Conservation (phyloP, 306 rosid species). For the Cucumis cinereus region DNA sequence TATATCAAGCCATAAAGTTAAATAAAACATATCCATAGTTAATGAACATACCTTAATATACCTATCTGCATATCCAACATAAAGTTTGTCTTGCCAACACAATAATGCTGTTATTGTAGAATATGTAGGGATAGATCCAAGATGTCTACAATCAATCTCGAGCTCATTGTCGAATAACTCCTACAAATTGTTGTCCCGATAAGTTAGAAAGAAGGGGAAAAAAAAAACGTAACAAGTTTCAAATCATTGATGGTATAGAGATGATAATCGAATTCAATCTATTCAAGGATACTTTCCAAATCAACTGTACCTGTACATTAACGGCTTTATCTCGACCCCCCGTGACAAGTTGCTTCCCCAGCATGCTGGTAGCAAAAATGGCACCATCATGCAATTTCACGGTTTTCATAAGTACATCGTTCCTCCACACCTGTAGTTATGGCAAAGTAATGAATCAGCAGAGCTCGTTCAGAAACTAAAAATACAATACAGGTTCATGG, state of each 20-base stretch:
- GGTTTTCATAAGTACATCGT: conserved; percentile 47
- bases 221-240: not conserved
- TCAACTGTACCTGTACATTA: conserved; percentile 59
- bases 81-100: conserved; percentile 64
- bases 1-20: too few relatives aligned
- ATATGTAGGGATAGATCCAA: conserved; percentile 47
- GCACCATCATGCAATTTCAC: conserved; percentile 55
- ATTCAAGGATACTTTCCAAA: not conserved
- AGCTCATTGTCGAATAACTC: conserved; percentile 63
- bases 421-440: conserved; percentile 60
- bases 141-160: conserved; percentile 37
- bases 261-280: not conserved
- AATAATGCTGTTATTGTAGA: conserved; percentile 56
- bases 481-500: not conserved
- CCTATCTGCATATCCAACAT: conserved; percentile 60
- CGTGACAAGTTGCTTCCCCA: conserved; percentile 58
- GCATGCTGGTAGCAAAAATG: conserved; percentile 45
- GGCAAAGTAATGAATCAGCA: not conserved
- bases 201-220: not conserved
- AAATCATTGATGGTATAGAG: not conserved
- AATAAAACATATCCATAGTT: not conserved
- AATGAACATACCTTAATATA: conserved; percentile 43
- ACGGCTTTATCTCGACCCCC: conserved; percentile 81
- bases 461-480: not conserved
- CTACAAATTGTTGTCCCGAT: conserved; percentile 24